phyloP scores from a whole-genome alignment of 2,329 filamentous ascomycete genomes.

The Eurotiales sp. region DNA sequence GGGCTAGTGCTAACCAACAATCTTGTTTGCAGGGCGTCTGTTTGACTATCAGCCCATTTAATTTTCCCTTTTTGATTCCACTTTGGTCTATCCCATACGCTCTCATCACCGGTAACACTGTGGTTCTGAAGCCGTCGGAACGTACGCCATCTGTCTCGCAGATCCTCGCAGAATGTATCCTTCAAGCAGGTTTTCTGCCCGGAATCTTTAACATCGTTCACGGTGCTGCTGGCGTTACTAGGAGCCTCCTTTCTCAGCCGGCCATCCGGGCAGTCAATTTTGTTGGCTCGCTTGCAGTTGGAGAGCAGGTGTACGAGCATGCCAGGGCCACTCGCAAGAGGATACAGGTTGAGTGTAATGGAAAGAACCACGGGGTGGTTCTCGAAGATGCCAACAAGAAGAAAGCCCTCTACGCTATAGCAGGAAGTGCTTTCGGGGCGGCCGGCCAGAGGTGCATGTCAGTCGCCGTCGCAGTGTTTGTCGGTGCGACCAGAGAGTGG shows the following conservation, averaged over 20 bases:
- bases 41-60: no score
- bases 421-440: constrained; percentile 65
- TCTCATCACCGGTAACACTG: constrained; percentile 60
- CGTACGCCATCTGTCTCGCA: constrained; percentile 63
- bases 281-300: constrained; percentile 64
- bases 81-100: constrained; percentile 63
- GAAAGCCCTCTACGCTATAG: constrained; percentile 51
- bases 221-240: constrained; percentile 61
- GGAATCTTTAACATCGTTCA: constrained; percentile 66
- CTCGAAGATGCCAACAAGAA: constrained; percentile 65
- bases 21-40: no score
- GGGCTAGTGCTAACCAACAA: no score
- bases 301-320: constrained; percentile 65
- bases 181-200: constrained; percentile 61
- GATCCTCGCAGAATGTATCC: constrained; percentile 62
- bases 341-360: constrained; percentile 65
- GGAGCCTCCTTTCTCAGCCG: constrained; percentile 67
- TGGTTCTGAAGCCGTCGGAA: constrained; percentile 64
- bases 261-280: constrained; percentile 62
- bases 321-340: constrained; percentile 68
- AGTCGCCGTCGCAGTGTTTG: constrained; percentile 60
- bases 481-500: constrained; percentile 65
- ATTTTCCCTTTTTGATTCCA: constrained; percentile 66
- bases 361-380: constrained; percentile 68
- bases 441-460: constrained; percentile 69